phyloP scores from a whole-genome alignment of 164 flowering plant genomes.

The Vitis rotundifolia region DNA sequence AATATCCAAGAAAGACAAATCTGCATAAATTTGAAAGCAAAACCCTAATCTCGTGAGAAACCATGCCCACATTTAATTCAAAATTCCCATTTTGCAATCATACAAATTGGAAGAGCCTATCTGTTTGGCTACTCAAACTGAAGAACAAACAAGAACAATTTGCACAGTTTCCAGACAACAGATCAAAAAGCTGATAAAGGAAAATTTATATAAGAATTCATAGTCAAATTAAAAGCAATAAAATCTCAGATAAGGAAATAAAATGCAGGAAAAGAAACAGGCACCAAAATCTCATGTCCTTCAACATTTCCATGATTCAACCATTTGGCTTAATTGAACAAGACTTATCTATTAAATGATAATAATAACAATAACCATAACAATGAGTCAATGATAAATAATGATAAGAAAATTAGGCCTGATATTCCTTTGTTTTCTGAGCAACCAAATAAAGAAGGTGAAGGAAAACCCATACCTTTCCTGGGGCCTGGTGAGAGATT shows the following conservation, averaged over 20 bases:
- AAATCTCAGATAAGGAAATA: too few relatives aligned
- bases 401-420: too few relatives aligned
- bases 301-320: too few relatives aligned
- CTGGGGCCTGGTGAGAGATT: background rate
- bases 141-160: conserved; percentile 3
- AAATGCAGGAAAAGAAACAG: too few relatives aligned
- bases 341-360: too few relatives aligned
- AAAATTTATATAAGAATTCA: too few relatives aligned
- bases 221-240: too few relatives aligned
- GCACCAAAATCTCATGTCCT: too few relatives aligned
- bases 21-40: background rate
- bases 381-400: too few relatives aligned
- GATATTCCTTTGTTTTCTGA: background rate
- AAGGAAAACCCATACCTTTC: conserved; percentile 5
- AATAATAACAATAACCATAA: too few relatives aligned
- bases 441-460: conserved; percentile 1
- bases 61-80: conserved; percentile 5
- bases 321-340: too few relatives aligned
- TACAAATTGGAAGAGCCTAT: background rate
- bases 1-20: background rate
- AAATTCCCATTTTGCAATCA: background rate
- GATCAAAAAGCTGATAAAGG: background rate
- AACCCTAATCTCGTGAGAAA: background rate
- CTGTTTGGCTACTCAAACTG: background rate
- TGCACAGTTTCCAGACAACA: background rate